These are phyloP conservation scores for Dendrothele bispora DNA, from an alignment of 768 basidiomycete genomes.

Conservation along the genomic window DNA sequence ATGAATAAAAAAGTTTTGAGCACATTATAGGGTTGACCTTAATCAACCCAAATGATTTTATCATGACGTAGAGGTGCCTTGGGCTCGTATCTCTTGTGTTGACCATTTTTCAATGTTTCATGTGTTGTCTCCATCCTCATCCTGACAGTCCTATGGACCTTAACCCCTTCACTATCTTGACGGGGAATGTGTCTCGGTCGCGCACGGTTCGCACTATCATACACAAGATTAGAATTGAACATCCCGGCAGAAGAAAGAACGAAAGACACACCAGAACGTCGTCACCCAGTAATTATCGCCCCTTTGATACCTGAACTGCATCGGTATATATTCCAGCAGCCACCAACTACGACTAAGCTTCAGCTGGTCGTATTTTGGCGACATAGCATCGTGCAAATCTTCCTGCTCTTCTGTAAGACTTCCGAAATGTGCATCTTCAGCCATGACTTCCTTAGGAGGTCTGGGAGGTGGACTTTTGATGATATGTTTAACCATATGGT, in stretches of 20 bases:
- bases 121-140: constrained; percentile 52
- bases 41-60: constrained; percentile 37
- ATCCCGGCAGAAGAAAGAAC: neutral
- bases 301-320: constrained; percentile 37
- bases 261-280: constrained; percentile 11
- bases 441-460: constrained; percentile 2
- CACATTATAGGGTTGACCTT: too few species aligned
- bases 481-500: too few species aligned
- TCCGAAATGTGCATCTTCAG: constrained; percentile 6
- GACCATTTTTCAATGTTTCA: constrained; percentile 21
- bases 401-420: constrained; percentile 55
- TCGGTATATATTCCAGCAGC: constrained; percentile 60
- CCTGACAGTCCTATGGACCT: constrained; percentile 51
- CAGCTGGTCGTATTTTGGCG: constrained; percentile 62
- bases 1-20: too few species aligned
- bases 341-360: constrained; percentile 54
- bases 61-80: constrained; percentile 34
- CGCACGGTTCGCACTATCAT: constrained; percentile 31
- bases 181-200: constrained; percentile 39
- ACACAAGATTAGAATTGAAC: neutral
- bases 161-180: constrained; percentile 35
- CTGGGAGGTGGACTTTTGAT: neutral
- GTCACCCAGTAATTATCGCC: constrained; percentile 28
- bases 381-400: constrained; percentile 58
- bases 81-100: constrained; percentile 33